Evolutionary conservation across 2,329 filamentous ascomycete species (phyloP).

Genomic region (Nigrospora oryzae): DNA sequence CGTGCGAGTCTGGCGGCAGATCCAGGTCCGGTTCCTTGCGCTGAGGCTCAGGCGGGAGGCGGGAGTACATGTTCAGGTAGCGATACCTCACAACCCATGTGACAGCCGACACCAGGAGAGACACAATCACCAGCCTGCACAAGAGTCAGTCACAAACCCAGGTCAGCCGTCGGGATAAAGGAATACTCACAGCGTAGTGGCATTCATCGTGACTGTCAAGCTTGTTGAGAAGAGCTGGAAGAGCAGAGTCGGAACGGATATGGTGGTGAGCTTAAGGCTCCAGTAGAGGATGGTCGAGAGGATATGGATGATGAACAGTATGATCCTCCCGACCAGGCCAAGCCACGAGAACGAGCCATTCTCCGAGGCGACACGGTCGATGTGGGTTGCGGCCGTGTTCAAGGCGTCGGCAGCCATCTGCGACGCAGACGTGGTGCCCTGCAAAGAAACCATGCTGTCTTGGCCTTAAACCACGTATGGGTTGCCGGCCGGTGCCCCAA

Average conservation of each 20-base stretch:
- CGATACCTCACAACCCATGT: constrained; percentile 95
- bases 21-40: constrained; percentile 94
- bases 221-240: constrained; percentile 56
- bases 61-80: constrained; percentile 93
- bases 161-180: background rate
- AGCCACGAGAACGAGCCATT: constrained; percentile 41
- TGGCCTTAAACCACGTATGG: no score
- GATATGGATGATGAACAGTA: constrained; percentile 46
- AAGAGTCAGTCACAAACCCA: background rate
- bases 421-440: constrained; percentile 14
- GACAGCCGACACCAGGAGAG: constrained; percentile 70
- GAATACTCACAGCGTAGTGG: constrained; percentile 72
- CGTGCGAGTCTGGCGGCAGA: constrained; percentile 86
- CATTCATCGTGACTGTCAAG: constrained; percentile 97
- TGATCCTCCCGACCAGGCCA: constrained; percentile 44
- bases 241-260: constrained; percentile 81
- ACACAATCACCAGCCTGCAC: constrained; percentile 63
- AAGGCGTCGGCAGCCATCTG: constrained; percentile 14
- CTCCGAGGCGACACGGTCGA: constrained; percentile 13
- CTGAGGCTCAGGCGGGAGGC: constrained; percentile 87
- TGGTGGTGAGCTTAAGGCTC: constrained; percentile 75
- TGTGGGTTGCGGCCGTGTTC: constrained; percentile 11
- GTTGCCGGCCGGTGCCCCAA: no score
- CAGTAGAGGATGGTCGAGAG: constrained; percentile 61
- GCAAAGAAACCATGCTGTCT: constrained; percentile 9